phyloP scores from a whole-genome alignment of 2,329 filamentous ascomycete species.

The Neopestalotiopsis rosae region DNA sequence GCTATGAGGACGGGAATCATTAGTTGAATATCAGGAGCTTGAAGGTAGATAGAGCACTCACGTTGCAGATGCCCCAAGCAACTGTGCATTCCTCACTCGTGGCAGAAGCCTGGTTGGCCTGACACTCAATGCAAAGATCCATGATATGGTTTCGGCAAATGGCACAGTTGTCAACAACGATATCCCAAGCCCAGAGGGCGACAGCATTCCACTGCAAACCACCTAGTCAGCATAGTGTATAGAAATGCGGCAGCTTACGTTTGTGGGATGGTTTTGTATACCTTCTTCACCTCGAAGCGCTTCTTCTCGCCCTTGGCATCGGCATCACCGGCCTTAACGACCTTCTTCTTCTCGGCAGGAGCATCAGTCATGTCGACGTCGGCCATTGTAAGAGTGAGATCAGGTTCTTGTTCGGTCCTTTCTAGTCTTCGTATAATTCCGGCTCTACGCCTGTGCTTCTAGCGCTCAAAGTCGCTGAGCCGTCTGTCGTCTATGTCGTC shows the following conservation, averaged over 20 bases:
- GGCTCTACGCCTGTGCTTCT: not conserved
- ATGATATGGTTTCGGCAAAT: constrained; percentile 99
- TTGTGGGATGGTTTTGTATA: constrained; percentile 43
- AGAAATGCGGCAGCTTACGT: not conserved
- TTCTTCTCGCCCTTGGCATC: constrained; percentile 77
- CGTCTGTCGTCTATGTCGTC: no score
- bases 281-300: constrained; percentile 99
- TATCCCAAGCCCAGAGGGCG: constrained; percentile 98
- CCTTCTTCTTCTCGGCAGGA: constrained; percentile 57
- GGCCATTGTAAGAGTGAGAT: constrained; percentile 68
- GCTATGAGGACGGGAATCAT: constrained; percentile 58
- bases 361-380: constrained; percentile 98
- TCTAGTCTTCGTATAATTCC: not conserved
- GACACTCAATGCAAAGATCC: constrained; percentile 98
- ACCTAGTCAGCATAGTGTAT: constrained; percentile 20
- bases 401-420: not conserved
- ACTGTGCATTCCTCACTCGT: constrained; percentile 98
- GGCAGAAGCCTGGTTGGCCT: constrained; percentile 96
- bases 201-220: constrained; percentile 89
- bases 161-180: constrained; percentile 98
- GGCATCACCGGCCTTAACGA: constrained; percentile 45
- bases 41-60: constrained; percentile 54
- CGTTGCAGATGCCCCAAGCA: constrained; percentile 99
- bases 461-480: no score
- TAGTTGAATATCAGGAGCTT: constrained; percentile 33